phyloP scores from a whole-genome alignment of 257 asterid species.

The Fraxinus cuspidata region DNA sequence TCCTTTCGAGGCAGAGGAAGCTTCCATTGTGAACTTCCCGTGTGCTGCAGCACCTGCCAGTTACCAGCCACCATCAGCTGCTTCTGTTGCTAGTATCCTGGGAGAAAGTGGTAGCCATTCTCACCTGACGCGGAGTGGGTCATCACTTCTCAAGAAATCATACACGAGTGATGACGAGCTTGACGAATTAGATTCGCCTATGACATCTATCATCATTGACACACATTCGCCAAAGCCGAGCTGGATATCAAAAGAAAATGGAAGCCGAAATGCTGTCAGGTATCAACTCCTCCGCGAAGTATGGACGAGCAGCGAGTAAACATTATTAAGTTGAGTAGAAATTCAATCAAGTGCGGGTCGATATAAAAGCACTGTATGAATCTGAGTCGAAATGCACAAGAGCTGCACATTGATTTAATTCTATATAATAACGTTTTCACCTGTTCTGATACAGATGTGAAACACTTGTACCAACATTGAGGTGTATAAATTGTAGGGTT shows the following conservation, averaged over 20 bases:
- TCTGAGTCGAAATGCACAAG: neutral
- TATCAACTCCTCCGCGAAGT: conserved; percentile 70
- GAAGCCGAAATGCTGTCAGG: conserved; percentile 41
- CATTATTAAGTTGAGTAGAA: neutral
- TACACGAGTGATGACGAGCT: conserved; percentile 86
- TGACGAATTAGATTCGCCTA: conserved; percentile 65
- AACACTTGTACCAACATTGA: neutral
- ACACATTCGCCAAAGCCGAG: conserved; percentile 39
- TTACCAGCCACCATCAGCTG: conserved; percentile 58
- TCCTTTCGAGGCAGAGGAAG: conserved; percentile 47
- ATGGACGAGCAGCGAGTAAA: conserved; percentile 47
- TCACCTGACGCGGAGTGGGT: conserved; percentile 9
- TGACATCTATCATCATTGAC: conserved; percentile 44
- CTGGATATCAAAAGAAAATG: conserved; percentile 39
- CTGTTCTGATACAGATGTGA: neutral
- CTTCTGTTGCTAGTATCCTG: conserved; percentile 45
- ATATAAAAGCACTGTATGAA: neutral
- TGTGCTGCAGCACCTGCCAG: conserved; percentile 57
- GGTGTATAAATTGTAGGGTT: neutral
- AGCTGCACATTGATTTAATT: neutral
- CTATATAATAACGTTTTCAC: neutral
- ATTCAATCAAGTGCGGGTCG: neutral
- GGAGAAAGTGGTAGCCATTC: conserved; percentile 37
- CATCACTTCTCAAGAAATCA: conserved; percentile 63
- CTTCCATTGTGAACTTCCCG: conserved; percentile 53